phyloP scores from a whole-genome alignment of 352 stramenopile species.

The Globisporangium solare region DNA sequence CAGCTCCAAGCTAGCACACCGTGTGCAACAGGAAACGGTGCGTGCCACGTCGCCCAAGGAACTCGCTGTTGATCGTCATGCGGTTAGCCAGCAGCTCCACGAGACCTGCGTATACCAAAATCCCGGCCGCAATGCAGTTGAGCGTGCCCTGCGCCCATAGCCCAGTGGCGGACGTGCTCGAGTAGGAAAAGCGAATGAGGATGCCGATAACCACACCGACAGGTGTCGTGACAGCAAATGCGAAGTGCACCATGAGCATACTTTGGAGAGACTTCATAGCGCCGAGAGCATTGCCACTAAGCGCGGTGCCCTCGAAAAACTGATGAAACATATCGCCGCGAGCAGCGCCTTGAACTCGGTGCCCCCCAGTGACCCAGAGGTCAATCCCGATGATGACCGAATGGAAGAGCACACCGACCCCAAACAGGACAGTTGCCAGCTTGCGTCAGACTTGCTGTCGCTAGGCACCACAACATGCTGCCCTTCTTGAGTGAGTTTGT shows the following conservation, averaged over 20 bases:
- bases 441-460: no score
- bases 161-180: constrained; percentile 32
- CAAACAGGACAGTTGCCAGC: constrained; percentile 52
- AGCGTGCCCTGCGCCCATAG: constrained; percentile 61
- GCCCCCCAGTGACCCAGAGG: constrained; percentile 41
- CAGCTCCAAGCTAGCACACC: constrained; percentile 47
- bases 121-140: constrained; percentile 59
- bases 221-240: constrained; percentile 51
- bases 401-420: constrained; percentile 55
- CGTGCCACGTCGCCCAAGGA: constrained; percentile 26
- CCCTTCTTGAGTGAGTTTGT: no score
- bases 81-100: constrained; percentile 52
- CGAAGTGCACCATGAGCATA: constrained; percentile 40
- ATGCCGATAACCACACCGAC: constrained; percentile 57
- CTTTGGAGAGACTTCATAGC: constrained; percentile 32
- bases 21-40: constrained; percentile 43
- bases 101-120: constrained; percentile 55
- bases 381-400: constrained; percentile 67
- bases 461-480: no score
- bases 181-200: constrained; percentile 44
- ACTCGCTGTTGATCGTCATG: constrained; percentile 60
- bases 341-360: constrained; percentile 57
- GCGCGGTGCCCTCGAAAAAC: constrained; percentile 68
- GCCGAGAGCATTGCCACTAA: constrained; percentile 36
- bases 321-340: constrained; percentile 66